Evolutionary conservation across 2,329 filamentous ascomycete genomes (phyloP), one percentile per base, ranked within the genome.

Genomic region (Alternaria infectoria): DNA sequence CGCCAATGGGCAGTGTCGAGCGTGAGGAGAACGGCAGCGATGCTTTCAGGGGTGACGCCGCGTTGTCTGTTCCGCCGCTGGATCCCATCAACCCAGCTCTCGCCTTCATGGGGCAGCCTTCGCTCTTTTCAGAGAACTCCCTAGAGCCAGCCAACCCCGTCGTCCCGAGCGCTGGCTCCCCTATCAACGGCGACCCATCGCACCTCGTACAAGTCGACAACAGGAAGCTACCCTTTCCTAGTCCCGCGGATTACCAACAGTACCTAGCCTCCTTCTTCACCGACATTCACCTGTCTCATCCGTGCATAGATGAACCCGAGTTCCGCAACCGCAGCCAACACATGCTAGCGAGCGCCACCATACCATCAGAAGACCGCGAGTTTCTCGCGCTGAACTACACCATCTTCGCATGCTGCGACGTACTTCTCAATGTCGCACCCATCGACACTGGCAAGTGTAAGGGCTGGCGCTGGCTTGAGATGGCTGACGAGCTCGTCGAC

Each of bases 401-500:
- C 15, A 64, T 78, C 8, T 77, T 78, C 45, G 74, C 76, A 1
- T 71, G 69, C 28, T 61, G 65, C 30, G 64, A 74, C 12, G 63
- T 71, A 25, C 17, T 70, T 10, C 50, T 59, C 11, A 26, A 69
- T 23, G 56, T 57, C 12, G 45, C 61, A 28, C 49, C 30, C n/a
- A 10, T 54, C 17, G 54, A 54, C 15, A 26, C 58, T n/a, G 32
- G 47, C 15, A 71, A 68, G 23, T 66, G 65, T 23, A 54, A 65
- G 10, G 77, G 77, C 1, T 77, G 74, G 75, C 67, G 69, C 10
- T 79, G 77, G 77, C 70, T 69, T 44, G 69, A 72, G 25, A 44
- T 72, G 8, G 75, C 75, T 6, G 73, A 78, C 32, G 67, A 74
- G 11, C 44, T 76, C 2, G 60, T 77, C 10, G 76, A 73, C 10